Base-by-base conservation (phyloP, 2,329 filamentous ascomycete genomes). In the Aspergillus brunneoviolaceus region DNA sequence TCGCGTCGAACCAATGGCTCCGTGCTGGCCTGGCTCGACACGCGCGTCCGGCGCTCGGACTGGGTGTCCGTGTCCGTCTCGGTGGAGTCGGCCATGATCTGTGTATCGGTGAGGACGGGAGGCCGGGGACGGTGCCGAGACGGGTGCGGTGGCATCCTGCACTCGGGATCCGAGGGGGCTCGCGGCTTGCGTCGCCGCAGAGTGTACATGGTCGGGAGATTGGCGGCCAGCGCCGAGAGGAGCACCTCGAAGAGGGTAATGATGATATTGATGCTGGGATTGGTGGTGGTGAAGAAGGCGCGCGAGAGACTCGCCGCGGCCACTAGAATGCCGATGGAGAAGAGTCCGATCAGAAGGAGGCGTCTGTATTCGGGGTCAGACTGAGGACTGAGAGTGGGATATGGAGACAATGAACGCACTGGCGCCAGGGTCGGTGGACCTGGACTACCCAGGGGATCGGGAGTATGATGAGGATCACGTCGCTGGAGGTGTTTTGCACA, bases 371-470 rank as follows among this genome's bases (percentile, higher is more conserved):
- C 10, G 3, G 11, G 4, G 11, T 35, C 14, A 35, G 23, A 23
- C 23, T 23, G 23, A 4, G 23, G 23, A 23, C 23, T 5, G 23
- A 23, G 23, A 23, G 23, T 23, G 23, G 23, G 4, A 23, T 23
- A 23, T 23, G 23, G 23, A 23, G 23, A 23, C 4, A 23, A 23
- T 23, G 4, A 23, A 16, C 14, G 33, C 33, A 64, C 62, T 53
- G 51, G 3, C 6, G 19, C 55, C 60, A 60, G 5, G 60, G 49
- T 33, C 35, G 55, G 10, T 53, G 31, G 0, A 64, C 58, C n/a
- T 42, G 16, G 1, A 64, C 9, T 1, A 64, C 27, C 62, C 62
- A 64, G 6, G 58, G 58, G 25, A 64, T 56, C 0, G 62, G 62
- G 2, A 64, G 60, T 0, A 64, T 19, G 12, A 62, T 60, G 3